Base-by-base conservation (phyloP, 345 rosid genomes). In the Linum lewisii region DNA sequence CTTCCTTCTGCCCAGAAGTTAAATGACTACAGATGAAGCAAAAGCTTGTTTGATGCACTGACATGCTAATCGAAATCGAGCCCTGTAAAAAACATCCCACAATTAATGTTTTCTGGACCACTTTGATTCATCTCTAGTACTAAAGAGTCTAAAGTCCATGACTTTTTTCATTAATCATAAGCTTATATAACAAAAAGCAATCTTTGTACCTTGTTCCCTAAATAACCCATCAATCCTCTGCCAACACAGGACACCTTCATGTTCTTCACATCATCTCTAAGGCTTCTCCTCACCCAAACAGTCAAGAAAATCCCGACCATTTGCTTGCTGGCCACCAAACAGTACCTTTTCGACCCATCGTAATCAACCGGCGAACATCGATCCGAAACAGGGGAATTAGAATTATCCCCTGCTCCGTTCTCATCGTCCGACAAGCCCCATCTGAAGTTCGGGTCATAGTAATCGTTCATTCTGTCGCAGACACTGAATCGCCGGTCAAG, bases 201-300 rank as follows among this genome's bases (percentile, higher is more conserved):
- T 3, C 15, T 21, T 9, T 47, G 6, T 70, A 90, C 99, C 96
- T 94, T 94, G 84, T 94, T 94, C 50, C 99, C 95, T 20, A 94
- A 96, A 75, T 90, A 94, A 62, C 97, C 99, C 97, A 94, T 94
- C 78, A 94, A 75, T 73, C 99, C 99, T 90, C 99, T 84, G 44
- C 99, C 99, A 10, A 94, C 96, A 75, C 97, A 87, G 19, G 96
- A 94, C 47, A 94, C 95, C 72, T 90, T 94, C 80, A 94, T 70
- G 77, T 85, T 85, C 66, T 72, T 66, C 36, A 94, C 84, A 66
- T 70, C 50, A 58, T 90, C 95, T 59, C 90, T 73, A 25, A 94
- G 79, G 58, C 87, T 90, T 58, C 81, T 84, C 79, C 81, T 90
- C 36, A 90, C 93, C 99, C 99, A 90, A 15, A 94, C 83, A 0